Evolutionary conservation across 352 stramenopile genomes (phyloP).

Genomic region (Phytophthora pluvialis): DNA sequence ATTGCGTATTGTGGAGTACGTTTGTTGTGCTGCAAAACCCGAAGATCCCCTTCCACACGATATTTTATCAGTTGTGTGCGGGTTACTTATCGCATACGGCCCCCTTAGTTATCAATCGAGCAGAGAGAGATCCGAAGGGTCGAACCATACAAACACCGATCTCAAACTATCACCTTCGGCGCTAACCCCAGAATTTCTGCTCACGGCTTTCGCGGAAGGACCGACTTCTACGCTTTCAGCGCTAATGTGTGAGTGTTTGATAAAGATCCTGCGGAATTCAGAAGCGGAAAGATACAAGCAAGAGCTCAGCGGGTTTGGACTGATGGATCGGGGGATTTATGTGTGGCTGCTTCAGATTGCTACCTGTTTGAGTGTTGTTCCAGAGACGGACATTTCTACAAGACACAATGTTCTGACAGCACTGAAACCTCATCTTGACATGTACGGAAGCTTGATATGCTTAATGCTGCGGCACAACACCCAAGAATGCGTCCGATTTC

Average conservation of each 20-base stretch:
- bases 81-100: conserved; percentile 61
- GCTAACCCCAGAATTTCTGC: conserved; percentile 5
- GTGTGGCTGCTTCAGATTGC: conserved; percentile 57
- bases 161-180: not conserved
- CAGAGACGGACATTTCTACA: conserved; percentile 5
- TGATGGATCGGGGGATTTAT: conserved; percentile 75
- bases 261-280: conserved; percentile 63
- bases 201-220: conserved; percentile 3
- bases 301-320: conserved; percentile 57
- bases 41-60: conserved; percentile 56
- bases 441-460: conserved; percentile 49
- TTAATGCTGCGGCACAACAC: conserved; percentile 65
- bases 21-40: conserved; percentile 59
- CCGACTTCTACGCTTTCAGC: conserved; percentile 35
- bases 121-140: not conserved
- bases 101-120: conserved; percentile 9
- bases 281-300: conserved; percentile 45
- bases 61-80: conserved; percentile 70
- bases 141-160: not conserved
- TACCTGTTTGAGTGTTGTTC: conserved; percentile 39
- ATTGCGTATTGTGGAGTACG: conserved; percentile 79
- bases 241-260: conserved; percentile 63
- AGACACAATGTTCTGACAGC: conserved; percentile 26
- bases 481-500: conserved; percentile 55
- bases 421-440: conserved; percentile 45